Percentiles rank a stretch among this genome's conserved stretches.
phyloP scores from a whole-genome alignment of 2,329 filamentous ascomycete species.

The Claviceps purpurea region DNA sequence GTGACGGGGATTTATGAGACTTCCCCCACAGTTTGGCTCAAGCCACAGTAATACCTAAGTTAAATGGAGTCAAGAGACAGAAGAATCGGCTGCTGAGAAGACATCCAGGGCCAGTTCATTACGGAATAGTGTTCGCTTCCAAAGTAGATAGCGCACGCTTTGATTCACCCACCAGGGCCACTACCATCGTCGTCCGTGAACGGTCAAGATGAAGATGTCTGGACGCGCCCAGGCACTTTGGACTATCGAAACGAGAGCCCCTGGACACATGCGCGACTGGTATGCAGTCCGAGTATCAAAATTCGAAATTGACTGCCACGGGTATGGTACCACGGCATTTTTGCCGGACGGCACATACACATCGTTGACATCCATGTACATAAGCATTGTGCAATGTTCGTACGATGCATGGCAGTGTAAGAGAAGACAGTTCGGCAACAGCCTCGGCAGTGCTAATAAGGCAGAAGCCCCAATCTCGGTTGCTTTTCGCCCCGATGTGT shows the following conservation, averaged over 20 bases:
- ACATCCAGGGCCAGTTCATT: neutral
- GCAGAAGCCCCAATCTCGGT: neutral
- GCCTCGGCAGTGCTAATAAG: neutral
- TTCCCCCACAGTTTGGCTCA: neutral
- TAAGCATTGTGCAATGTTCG: neutral
- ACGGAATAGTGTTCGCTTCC: neutral
- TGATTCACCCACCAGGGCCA: too few species aligned
- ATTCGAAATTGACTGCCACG: neutral
- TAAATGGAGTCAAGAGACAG: neutral
- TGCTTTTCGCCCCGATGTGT: neutral
- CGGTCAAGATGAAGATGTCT: neutral
- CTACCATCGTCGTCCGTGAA: neutral
- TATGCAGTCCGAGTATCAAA: neutral
- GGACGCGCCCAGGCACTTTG: neutral
- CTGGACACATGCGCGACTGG: neutral
- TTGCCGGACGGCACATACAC: neutral
- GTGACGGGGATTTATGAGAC: neutral
- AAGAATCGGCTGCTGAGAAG: neutral
- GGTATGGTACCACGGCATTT: neutral
- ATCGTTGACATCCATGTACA: neutral
- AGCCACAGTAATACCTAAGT: neutral
- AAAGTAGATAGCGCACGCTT: too few species aligned
- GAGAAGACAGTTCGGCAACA: neutral
- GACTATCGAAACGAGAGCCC: neutral
- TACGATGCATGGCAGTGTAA: neutral